Evolutionary conservation across 2,329 filamentous ascomycete species (phyloP).

Genomic region (Balansia obtecta): DNA sequence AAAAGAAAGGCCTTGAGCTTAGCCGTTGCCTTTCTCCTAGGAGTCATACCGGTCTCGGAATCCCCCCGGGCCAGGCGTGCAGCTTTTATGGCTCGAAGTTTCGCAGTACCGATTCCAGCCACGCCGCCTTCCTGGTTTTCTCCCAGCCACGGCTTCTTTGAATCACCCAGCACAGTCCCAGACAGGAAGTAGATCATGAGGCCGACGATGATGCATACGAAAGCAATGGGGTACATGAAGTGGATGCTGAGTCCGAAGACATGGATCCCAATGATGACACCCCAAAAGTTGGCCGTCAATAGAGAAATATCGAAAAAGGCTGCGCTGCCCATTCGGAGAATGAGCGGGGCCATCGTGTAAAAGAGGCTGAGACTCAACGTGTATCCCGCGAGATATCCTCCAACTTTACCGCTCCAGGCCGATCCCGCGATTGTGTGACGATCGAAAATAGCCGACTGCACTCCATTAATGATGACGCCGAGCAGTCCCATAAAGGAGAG

Average conservation of each 20-base stretch:
- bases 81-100: constrained; percentile 55
- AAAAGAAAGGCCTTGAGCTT: constrained; percentile 2
- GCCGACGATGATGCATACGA: constrained; percentile 80
- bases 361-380: constrained; percentile 74
- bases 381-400: constrained; percentile 80
- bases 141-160: constrained; percentile 90
- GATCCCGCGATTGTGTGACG: constrained; percentile 27
- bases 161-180: constrained; percentile 71
- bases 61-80: constrained; percentile 30
- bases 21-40: background rate
- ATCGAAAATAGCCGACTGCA: constrained; percentile 87
- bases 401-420: constrained; percentile 30
- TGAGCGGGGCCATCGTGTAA: constrained; percentile 74
- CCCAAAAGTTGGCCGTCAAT: constrained; percentile 94
- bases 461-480: constrained; percentile 81
- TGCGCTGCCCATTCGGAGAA: constrained; percentile 80
- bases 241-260: constrained; percentile 74
- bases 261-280: constrained; percentile 78
- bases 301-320: constrained; percentile 96
- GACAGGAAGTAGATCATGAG: constrained; percentile 80
- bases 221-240: constrained; percentile 90
- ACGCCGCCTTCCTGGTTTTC: constrained; percentile 72
- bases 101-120: constrained; percentile 73
- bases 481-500: constrained; percentile 83
- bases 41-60: constrained; percentile 13